A percentile compares a stretch with the other conserved stretches of the same genome.
Conservation (phyloP, 768 basidiomycete species). For the Termitomyces sp. region DNA sequence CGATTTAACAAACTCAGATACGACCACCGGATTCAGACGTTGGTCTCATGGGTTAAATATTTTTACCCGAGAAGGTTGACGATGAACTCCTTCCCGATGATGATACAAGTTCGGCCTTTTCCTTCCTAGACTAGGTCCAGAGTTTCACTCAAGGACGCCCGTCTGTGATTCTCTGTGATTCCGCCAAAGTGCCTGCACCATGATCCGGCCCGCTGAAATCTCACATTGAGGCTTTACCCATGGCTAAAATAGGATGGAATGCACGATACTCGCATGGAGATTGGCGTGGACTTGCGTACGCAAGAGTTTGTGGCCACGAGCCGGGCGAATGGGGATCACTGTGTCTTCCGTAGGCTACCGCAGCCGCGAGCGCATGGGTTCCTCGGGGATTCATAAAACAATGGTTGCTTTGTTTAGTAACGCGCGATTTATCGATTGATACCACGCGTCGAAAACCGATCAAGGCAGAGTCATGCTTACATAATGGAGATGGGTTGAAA, state of each 20-base stretch:
- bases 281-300: background rate
- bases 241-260: background rate
- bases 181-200: background rate
- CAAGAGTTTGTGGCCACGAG: background rate
- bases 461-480: slow-evolving; percentile 11
- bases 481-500: slow-evolving; percentile 14
- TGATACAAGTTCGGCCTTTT: background rate
- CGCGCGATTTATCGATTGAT: background rate
- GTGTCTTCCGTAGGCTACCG: background rate
- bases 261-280: background rate
- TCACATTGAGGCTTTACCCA: background rate
- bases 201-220: slow-evolving; percentile 11
- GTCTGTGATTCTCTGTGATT: slow-evolving; percentile 3
- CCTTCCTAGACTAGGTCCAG: background rate
- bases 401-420: no score
- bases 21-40: background rate
- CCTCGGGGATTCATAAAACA: background rate
- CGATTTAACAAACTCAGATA: background rate
- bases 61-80: background rate
- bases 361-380: background rate
- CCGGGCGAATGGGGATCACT: background rate
- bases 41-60: background rate
- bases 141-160: slow-evolving; percentile 6
- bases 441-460: background rate
- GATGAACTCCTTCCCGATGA: background rate